phyloP scores from a whole-genome alignment of 2,329 filamentous ascomycete genomes.

The Ophiocordyceps robertsii region DNA sequence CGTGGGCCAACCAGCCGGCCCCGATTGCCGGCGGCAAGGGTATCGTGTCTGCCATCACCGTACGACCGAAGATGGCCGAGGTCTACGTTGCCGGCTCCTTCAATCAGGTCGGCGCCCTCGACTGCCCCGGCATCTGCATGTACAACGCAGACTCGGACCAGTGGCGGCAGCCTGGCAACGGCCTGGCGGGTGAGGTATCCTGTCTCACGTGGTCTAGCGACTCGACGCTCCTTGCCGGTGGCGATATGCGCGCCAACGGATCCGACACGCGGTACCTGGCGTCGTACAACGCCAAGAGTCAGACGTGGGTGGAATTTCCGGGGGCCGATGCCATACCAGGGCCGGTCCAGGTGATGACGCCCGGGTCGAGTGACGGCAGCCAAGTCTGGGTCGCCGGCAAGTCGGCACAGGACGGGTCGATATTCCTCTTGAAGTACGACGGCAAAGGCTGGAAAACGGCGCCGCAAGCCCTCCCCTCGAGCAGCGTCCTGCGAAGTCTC shows the following conservation, averaged over 20 bases:
- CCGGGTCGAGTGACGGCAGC: conserved; percentile 57
- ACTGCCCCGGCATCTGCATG: conserved; percentile 70
- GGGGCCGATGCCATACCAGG: conserved; percentile 59
- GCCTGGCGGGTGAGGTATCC: conserved; percentile 56
- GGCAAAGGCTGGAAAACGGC: conserved; percentile 56
- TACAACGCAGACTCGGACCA: conserved; percentile 58
- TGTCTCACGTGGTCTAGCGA: conserved; percentile 64
- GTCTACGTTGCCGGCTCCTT: conserved; percentile 84
- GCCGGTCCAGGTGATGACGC: conserved; percentile 61
- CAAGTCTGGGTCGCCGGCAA: conserved; percentile 76
- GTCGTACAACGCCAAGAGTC: conserved; percentile 54
- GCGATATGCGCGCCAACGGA: conserved; percentile 56
- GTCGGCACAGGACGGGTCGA: conserved; percentile 44
- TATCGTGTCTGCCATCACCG: conserved; percentile 63
- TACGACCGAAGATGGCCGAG: conserved; percentile 55
- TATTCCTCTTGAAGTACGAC: conserved; percentile 75
- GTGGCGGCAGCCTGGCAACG: conserved; percentile 69
- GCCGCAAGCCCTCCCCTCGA: conserved; percentile 46
- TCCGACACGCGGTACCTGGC: conserved; percentile 52
- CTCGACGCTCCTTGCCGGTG: conserved; percentile 61
- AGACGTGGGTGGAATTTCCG: conserved; percentile 53
- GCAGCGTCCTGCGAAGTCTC: conserved; percentile 61
- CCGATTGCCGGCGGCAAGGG: conserved; percentile 56
- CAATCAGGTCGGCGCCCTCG: conserved; percentile 66
- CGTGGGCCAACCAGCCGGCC: conserved; percentile 60